Percentiles rank a stretch among this genome's conserved stretches.
Evolutionary conservation across 371 early-diverging fungal species (phyloP).

Genomic region (Funneliformis caledonium): DNA sequence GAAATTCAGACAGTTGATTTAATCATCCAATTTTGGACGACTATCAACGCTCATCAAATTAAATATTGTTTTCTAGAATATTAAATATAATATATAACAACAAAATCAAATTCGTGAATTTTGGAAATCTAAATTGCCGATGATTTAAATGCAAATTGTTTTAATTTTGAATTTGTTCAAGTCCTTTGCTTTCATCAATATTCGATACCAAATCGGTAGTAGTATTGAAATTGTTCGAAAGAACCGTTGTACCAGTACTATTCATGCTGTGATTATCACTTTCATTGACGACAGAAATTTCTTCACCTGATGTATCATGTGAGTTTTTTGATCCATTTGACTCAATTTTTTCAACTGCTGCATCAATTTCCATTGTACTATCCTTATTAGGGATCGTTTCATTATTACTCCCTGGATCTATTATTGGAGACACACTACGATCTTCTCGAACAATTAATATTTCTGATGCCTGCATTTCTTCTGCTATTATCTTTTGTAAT

Average conservation of each 20-base stretch:
- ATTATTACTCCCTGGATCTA: conserved; percentile 6
- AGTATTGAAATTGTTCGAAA: neutral
- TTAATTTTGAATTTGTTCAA: neutral
- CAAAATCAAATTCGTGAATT: no score
- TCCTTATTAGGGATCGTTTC: neutral
- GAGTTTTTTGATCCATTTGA: neutral
- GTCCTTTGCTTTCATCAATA: neutral
- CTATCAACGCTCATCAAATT: no score
- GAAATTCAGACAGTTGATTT: neutral
- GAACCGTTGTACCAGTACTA: neutral
- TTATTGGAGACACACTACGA: neutral
- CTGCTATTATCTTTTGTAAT: neutral
- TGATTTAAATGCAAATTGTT: neutral
- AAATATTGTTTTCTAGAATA: no score
- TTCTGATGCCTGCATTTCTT: neutral
- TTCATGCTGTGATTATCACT: neutral
- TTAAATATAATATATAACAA: no score
- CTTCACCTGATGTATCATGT: neutral
- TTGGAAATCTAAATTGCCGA: no score
- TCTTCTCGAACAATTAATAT: neutral
- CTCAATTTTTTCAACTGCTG: neutral
- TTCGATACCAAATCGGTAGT: neutral
- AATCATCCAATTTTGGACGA: neutral
- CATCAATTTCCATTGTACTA: neutral
- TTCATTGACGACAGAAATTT: neutral